phyloP scores from a whole-genome alignment of 257 asterid genomes.

The Solanum piurae region DNA sequence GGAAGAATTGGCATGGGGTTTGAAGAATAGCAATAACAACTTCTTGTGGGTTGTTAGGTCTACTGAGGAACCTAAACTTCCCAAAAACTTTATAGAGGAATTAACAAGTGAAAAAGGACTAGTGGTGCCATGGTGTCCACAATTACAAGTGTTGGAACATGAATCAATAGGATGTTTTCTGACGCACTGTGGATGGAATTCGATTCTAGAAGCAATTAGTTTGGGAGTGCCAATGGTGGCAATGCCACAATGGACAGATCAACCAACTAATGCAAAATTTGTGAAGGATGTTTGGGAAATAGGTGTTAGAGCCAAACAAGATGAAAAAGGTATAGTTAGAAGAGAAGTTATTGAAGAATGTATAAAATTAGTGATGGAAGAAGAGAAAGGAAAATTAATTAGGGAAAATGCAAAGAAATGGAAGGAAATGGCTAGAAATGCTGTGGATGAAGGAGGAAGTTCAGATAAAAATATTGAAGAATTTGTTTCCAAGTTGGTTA shows the following conservation, averaged over 20 bases:
- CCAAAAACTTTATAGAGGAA: neutral
- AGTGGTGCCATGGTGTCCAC: neutral
- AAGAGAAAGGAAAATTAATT: slow-evolving; percentile 18
- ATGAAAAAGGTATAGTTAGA: slow-evolving; percentile 18
- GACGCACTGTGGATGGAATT: slow-evolving; percentile 54
- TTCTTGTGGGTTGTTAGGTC: neutral
- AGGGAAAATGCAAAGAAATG: slow-evolving; percentile 25
- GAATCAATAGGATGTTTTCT: slow-evolving; percentile 12
- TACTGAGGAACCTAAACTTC: neutral
- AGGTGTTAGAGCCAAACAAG: slow-evolving; percentile 18
- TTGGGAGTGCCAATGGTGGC: neutral
- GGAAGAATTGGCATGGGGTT: neutral
- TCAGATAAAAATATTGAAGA: slow-evolving; percentile 22
- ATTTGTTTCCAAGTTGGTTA: slow-evolving; percentile 1
- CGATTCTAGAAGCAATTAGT: slow-evolving; percentile 31
- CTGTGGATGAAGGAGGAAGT: slow-evolving; percentile 28
- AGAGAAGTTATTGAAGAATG: slow-evolving; percentile 16
- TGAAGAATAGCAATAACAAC: neutral
- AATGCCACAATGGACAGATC: slow-evolving; percentile 25
- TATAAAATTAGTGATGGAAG: slow-evolving; percentile 19
- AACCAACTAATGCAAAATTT: slow-evolving; percentile 29
- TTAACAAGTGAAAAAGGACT: neutral
- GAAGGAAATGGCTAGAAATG: slow-evolving; percentile 19
- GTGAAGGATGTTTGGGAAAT: slow-evolving; percentile 26
- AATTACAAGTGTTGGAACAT: neutral